These are phyloP conservation scores for Durotheca rogersii DNA, from an alignment of 495 filamentous ascomycete species.

Conservation along the genomic window DNA sequence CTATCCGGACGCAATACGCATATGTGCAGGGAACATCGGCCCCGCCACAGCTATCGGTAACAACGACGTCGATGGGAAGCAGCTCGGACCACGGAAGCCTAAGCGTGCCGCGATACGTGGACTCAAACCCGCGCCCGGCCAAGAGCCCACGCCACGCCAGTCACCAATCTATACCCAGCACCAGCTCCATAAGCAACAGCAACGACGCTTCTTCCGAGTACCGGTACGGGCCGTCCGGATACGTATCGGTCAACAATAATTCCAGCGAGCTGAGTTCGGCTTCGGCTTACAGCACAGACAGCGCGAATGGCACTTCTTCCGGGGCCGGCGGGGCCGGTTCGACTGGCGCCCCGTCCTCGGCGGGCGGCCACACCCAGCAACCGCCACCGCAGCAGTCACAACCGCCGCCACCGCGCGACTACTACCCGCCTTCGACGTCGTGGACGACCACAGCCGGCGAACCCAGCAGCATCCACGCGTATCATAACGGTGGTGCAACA, in stretches of 20 bases:
- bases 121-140: constrained; percentile 54
- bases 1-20: constrained; percentile 51
- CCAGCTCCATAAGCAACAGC: constrained; percentile 44
- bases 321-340: constrained; percentile 12
- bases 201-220: constrained; percentile 50
- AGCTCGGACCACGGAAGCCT: constrained; percentile 39
- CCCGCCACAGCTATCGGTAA: constrained; percentile 46
- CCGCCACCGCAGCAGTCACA: constrained; percentile 9
- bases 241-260: constrained; percentile 26
- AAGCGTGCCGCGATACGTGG: constrained; percentile 50
- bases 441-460: constrained; percentile 50
- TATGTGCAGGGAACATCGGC: constrained; percentile 48
- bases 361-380: constrained; percentile 22
- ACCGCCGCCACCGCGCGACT: constrained; percentile 43
- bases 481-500: constrained; percentile 28
- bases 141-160: constrained; percentile 55
- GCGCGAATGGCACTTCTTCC: constrained; percentile 15
- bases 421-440: constrained; percentile 46
- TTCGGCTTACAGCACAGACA: constrained; percentile 36
- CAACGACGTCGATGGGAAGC: constrained; percentile 39
- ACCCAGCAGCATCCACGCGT: constrained; percentile 36
- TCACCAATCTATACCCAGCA: constrained; percentile 47
- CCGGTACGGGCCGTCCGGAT: constrained; percentile 47
- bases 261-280: constrained; percentile 39
- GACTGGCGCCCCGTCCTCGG: constrained; percentile 22